Percentiles rank a stretch among this genome's conserved stretches.
phyloP scores from a whole-genome alignment of 1,284 basidiomycete genomes.

The Puccinia hordei region DNA sequence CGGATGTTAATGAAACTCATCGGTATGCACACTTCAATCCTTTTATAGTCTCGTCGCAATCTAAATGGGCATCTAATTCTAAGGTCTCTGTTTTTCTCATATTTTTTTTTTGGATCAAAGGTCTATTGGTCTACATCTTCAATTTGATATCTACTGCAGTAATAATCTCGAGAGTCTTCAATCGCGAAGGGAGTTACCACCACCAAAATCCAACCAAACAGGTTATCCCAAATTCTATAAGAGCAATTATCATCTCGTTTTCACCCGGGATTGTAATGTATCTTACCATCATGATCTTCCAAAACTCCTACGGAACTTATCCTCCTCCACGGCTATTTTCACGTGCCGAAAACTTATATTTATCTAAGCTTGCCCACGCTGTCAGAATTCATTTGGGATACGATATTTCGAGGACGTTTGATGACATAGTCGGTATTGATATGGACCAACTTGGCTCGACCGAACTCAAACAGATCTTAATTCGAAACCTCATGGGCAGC shows the following conservation, averaged over 20 bases:
- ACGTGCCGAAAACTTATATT: background rate
- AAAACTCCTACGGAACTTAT: conserved; percentile 38
- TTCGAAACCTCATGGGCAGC: conserved; percentile 34
- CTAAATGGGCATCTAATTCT: background rate
- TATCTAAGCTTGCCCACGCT: background rate
- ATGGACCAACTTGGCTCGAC: conserved; percentile 47
- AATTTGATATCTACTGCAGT: conserved; percentile 7
- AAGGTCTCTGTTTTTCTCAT: background rate
- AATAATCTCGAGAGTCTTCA: background rate
- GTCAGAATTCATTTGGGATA: background rate
- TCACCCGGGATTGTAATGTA: conserved; percentile 9
- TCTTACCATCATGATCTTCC: conserved; percentile 19
- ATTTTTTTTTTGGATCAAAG: background rate
- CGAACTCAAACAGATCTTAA: conserved; percentile 32
- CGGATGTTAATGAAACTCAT: background rate
- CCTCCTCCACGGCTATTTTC: conserved; percentile 23
- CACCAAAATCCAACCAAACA: background rate
- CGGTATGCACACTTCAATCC: background rate
- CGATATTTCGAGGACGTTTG: conserved; percentile 4
- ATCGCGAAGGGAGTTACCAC: background rate
- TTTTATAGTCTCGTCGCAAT: background rate
- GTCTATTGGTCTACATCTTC: conserved; percentile 12
- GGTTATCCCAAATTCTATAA: conserved; percentile 1
- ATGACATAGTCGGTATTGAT: conserved; percentile 27
- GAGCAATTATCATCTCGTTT: conserved; percentile 21